Base-by-base conservation (phyloP, 2,329 filamentous ascomycete genomes). In the Colletotrichum theobromicola region DNA sequence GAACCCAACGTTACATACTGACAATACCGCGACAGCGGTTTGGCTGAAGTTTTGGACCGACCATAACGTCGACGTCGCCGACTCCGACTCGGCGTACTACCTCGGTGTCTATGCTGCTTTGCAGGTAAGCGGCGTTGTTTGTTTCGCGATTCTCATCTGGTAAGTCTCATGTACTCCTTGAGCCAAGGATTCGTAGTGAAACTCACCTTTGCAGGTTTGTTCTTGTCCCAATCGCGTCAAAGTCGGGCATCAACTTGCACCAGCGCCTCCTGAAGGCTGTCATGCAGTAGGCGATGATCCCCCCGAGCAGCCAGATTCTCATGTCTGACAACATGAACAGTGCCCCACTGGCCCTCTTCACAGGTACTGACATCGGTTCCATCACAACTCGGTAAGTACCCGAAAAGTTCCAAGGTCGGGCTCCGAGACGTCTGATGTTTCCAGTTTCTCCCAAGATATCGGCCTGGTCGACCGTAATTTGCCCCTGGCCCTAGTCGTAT, bases 1-100 rank as follows among this genome's bases (percentile, higher is more conserved):
- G 7, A n/a, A n/a, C 5, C 18, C 18, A 18, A 26, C 10, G n/a
- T 64, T 13, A 6, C 26, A 32, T 32, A 7, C 18, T 24, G 16
- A 26, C 7, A 57, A 57, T 18, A 57, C 12, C 7, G 26, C 5
- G 5, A 21, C 9, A 76, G 79, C 75, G 67, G 71, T 82, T 7
- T 82, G 80, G 80, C 60, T 82, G 21, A 80, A 81, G 64, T 81
- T 79, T 75, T 82, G 80, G 80, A 77, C 80, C 7, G 77, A 77
- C 34, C 73, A 67, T 10, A 78, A 78, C 18, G 65, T 75, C 16
- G 50, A 66, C 5, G 34, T 63, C 2, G 55, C 72, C 18, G 74
- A 70, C 4, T 50, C 70, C 13, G 69, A 61, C 5, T 66, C 76
- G 4, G 78, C 76, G 7, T 77, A 79, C 50, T 80, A 79, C 37